Evolutionary conservation across 2,329 filamentous ascomycete genomes (phyloP), one percentile per base, ranked within the genome.

Genomic region (Aspergillus brunneoviolaceus): DNA sequence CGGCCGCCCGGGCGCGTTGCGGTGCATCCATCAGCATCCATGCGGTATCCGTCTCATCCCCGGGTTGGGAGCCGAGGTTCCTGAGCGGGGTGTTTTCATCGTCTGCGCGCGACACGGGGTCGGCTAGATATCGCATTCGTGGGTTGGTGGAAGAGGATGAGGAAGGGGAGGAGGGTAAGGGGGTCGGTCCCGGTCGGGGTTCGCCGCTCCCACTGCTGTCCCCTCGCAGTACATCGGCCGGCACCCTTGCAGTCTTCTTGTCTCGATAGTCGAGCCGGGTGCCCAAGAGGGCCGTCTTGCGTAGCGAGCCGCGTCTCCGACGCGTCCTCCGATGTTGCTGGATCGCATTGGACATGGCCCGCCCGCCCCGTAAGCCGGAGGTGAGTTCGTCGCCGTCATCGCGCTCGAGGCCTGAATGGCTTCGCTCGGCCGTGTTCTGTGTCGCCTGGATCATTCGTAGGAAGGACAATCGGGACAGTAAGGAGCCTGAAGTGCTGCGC

Each of bases 211-310:
- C 55, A 57, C 25, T 59, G 55, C 49, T 61, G 42, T 70, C 70
- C 16, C 61, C 62, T 31, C 62, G 64, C 49, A 58, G 54, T 10
- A 63, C 29, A 31, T 69, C 67, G 2, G 57, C 39, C 14, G 59
- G 27, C 10, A 61, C 60, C 33, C 65, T 59, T 5, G 49, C 51
- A 16, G 60, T 52, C 51, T 68, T 71, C 64, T 72, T 75, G 54
- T 76, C 74, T 47, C 70, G 73, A 35, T 69, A 68, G 57, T 77
- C 72, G 39, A 76, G 63, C 21, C 75, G 64, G 60, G 72, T 89
- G 16, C 91, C 91, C 19, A 96, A 82, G 52, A 96, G 81, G 27
- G 92, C 92, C 11, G 91, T 91, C 76, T 96, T 96, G 61, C 93
- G 85, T 73, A 97, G 80, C 11, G 93, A 96, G 4, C 92, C 92